A percentile compares a stretch with the other conserved stretches of the same genome.
Evolutionary conservation across 306 rosid genomes (phyloP).

Genomic region (Clitoria ternatea): DNA sequence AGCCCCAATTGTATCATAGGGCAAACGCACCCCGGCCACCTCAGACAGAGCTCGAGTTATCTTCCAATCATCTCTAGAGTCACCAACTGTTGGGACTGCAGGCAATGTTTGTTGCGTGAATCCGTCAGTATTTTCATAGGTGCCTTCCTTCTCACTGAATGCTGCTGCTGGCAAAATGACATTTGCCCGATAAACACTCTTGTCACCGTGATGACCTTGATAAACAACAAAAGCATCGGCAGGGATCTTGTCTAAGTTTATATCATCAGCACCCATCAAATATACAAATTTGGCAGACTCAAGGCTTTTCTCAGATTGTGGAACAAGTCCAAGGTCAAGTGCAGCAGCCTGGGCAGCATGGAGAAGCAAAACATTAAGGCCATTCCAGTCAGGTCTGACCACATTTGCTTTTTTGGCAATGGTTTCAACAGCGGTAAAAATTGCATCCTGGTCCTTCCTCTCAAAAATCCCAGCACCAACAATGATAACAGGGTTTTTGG

Average conservation of each 20-base stretch:
- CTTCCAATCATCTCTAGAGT: conserved; percentile 99
- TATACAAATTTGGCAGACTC: conserved; percentile 86
- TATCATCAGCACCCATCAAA: conserved; percentile 98
- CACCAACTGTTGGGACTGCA: conserved; percentile 96
- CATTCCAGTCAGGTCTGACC: conserved; percentile 90
- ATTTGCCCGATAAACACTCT: conserved; percentile 81
- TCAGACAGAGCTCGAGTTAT: conserved; percentile 88
- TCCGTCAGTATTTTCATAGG: conserved; percentile 89
- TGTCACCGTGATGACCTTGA: conserved; percentile 98
- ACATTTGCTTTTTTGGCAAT: conserved; percentile 59
- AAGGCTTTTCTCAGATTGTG: conserved; percentile 70
- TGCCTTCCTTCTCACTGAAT: conserved; percentile 97
- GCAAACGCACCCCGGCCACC: conserved; percentile 65
- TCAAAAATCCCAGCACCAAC: conserved; percentile 84
- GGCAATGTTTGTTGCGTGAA: conserved; percentile 88
- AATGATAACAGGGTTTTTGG: conserved; percentile 84
- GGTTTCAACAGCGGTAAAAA: conserved; percentile 64
- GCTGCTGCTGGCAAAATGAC: conserved; percentile 86
- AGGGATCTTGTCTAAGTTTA: conserved; percentile 61
- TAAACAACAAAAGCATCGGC: conserved; percentile 89
- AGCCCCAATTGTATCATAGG: conserved; percentile 71
- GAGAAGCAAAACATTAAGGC: conserved; percentile 84
- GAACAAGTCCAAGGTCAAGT: conserved; percentile 97
- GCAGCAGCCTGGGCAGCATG: conserved; percentile 98
- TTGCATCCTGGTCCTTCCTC: conserved; percentile 87